Evolutionary conservation across 2,329 filamentous ascomycete species (phyloP), one percentile per base, ranked within the genome.

Genomic region (Phialophora verrucosa): DNA sequence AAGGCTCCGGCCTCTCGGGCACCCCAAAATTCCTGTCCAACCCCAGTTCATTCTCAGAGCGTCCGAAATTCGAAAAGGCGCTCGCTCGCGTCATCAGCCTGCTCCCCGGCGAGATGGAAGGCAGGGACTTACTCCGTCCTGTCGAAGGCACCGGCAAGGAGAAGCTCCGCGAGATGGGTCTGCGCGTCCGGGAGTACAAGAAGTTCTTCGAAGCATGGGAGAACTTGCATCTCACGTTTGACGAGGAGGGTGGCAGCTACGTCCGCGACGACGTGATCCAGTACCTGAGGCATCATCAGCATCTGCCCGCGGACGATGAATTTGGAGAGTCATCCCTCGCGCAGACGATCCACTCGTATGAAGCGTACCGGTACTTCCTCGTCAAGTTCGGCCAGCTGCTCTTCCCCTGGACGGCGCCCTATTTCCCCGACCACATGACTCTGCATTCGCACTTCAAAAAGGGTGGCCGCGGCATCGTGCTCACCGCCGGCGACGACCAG

Each of bases 341-440:
- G 31, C 73, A 73, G 61, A 76, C 75, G 35, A 74, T 81, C 47
- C 77, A 78, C 20, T 72, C 73, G n/a, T 83, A 83, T 59, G 81
- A 83, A 66, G 71, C 74, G 4, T 81, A 78, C 70, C 78, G 80
- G 20, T 73, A 70, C 25, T 79, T 82, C 68, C 70, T 83, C 27
- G 75, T 76, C 53, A 75, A 75, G 42, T 73, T 82, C 29, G 75
- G 78, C 0, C 73, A 73, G 23, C 68, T 80, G 17, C 76, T 83
- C 8, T 73, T 73, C 59, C 71, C 71, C 2, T 73, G 71, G 71
- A 73, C 78, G 7, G 74, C 74, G 7, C 79, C 80, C 10, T 82
- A 82, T 62, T 81, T 80, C 70, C 73, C 78, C 2, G 79, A 82
- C 63, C 80, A 82, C 64, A 81, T 82, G 76, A 77, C 76, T 5